Evolutionary conservation across 495 filamentous ascomycete species (phyloP), one percentile per base, ranked within the genome.

Genomic region (Aspergillus biplanus): DNA sequence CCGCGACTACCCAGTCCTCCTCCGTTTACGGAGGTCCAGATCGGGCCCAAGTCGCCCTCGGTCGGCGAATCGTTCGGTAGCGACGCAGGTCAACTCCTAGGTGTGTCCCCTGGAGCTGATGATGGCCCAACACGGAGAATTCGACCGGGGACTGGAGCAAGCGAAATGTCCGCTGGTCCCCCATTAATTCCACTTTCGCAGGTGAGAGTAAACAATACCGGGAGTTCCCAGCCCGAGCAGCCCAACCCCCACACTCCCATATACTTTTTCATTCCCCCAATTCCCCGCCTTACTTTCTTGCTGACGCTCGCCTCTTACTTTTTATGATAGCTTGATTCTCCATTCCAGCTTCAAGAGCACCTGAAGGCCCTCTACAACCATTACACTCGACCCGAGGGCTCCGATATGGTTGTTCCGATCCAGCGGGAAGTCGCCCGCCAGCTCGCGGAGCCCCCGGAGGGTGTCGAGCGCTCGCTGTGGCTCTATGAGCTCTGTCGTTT

Each of bases 281-380:
- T 35, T 52, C 15, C 15, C 44, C 6, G 18, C 11, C 21, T 27
- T 27, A 27, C 21, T 27, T 33, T 27, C 34, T 58, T 31, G 56
- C 73, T 80, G 52, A 79, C 56, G 47, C 48, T 21, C 56, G 37
- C 13, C 35, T 12, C 61, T 34, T 61, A 3, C 6, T 50, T 52
- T 39, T 52, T 39, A 5, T 59, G 35, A 48, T 70, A 93, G 86
- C 89, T 99, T 71, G 93, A 98, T 71, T 97, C 93, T 9, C 90
- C 95, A 58, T 99, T 99, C 71, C 95, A 96, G 74, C 88, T 97
- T n/a, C 95, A 97, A 74, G 95, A 99, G 79, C 96, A 99, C 72
- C 87, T 99, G 52, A 93, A 94, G 76, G 90, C 96, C 13, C 86
- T 98, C 11, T 90, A 97, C 77, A 85, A 91, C 73, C 77, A 87